Percentiles rank a stretch among this genome's conserved stretches.
These are phyloP conservation scores for Penicillium vulpinum DNA, from an alignment of 2,329 filamentous ascomycete genomes.

Conservation along the genomic window DNA sequence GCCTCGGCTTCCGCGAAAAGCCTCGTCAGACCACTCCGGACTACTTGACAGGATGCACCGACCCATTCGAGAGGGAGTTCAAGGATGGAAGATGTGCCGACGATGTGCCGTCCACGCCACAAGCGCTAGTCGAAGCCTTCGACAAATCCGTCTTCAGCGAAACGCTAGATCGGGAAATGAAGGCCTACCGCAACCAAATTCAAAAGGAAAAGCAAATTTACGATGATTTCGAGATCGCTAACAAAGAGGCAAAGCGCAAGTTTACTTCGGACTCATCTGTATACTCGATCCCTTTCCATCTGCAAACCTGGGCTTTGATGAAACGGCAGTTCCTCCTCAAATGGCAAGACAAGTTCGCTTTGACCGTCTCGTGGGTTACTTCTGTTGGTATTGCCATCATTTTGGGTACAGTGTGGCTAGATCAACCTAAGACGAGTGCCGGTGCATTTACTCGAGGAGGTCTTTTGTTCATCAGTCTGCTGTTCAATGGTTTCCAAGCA, in stretches of 20 bases:
- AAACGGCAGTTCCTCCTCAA: constrained; percentile 83
- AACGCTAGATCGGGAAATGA: constrained; percentile 65
- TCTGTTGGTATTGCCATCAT: constrained; percentile 74
- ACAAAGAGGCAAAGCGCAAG: constrained; percentile 75
- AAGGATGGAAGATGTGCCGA: constrained; percentile 63
- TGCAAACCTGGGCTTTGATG: constrained; percentile 80
- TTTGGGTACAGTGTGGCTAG: constrained; percentile 74
- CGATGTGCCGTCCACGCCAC: constrained; percentile 68
- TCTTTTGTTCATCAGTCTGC: constrained; percentile 73
- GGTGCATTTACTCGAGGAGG: constrained; percentile 80
- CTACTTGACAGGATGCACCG: constrained; percentile 78
- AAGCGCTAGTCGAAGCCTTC: constrained; percentile 69
- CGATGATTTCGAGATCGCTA: constrained; percentile 74
- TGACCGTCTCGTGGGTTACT: constrained; percentile 70
- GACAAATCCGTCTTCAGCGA: constrained; percentile 61
- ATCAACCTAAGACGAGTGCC: constrained; percentile 62
- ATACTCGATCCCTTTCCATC: constrained; percentile 78
- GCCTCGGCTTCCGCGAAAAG: constrained; percentile 71
- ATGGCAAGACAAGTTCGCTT: constrained; percentile 79
- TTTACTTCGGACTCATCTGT: constrained; percentile 70
- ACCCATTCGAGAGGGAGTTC: constrained; percentile 79
- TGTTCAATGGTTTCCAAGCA: constrained; percentile 87
- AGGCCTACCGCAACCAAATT: constrained; percentile 64
- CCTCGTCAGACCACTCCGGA: constrained; percentile 79
- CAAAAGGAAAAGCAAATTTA: constrained; percentile 65